Evolutionary conservation across 2,329 filamentous ascomycete genomes (phyloP), one percentile per base, ranked within the genome.

Genomic region (Botrytis elliptica): DNA sequence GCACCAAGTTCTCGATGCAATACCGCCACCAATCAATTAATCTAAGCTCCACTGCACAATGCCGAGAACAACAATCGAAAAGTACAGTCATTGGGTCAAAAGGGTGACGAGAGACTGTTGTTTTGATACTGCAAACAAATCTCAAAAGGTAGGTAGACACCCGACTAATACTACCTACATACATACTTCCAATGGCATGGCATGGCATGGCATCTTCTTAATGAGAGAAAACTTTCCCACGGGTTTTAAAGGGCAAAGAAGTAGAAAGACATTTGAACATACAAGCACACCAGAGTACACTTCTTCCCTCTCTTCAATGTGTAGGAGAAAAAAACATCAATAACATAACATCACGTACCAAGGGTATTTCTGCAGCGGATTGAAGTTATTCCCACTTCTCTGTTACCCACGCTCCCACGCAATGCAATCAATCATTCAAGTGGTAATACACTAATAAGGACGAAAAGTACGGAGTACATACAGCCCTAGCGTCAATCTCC

Each of bases 361-460:
- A 46, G 40, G 14, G 33, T 64, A 64, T 33, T 64, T 44, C 9
- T 42, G 14, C 10, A 29, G 9, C 16, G 25, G 6, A 16, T 64
- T 44, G 62, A 64, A 64, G 62, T 22, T 46, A 64, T 64, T 64
- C 60, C 38, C 38, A 64, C 18, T 64, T 64, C 62, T 64, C 40
- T 20, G 25, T 25, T 16, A 38, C 59, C 33, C 22, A 22, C 29
- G 29, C 46, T 25, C 59, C 33, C 22, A 22, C 29, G 29, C 46
- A 33, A 33, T 33, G 29, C 46, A 33, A 33, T 33, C 33, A 49
- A 33, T 49, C 18, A 22, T 42, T 38, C 60, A 40, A 40, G 60
- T 33, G 33, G 33, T 63, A 18, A 40, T 1, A 42, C 22, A 59
- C 25, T 55, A 29, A 52, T 36, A 49, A 52, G n/a, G 20, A 2